These are phyloP conservation scores for Aspergillus sergii DNA, from an alignment of 2,329 filamentous ascomycete species.

Conservation along the genomic window DNA sequence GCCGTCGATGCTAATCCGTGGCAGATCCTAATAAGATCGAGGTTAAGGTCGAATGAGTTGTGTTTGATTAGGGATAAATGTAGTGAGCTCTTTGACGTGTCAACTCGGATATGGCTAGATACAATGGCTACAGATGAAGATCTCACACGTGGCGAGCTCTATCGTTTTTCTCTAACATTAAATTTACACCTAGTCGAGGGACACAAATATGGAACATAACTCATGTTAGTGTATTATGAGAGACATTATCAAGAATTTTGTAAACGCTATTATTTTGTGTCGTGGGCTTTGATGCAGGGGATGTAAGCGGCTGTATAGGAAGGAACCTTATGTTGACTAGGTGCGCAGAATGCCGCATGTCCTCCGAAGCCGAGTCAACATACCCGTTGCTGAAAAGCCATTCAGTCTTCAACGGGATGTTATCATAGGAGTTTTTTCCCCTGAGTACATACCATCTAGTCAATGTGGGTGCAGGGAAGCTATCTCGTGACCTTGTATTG, in stretches of 20 bases:
- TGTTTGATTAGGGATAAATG: background rate
- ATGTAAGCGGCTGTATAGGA: no score
- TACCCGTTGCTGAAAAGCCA: no score
- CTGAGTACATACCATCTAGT: background rate
- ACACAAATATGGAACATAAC: no score
- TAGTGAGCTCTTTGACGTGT: background rate
- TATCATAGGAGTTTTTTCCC: background rate
- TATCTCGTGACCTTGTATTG: background rate
- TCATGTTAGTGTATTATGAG: no score
- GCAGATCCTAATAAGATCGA: conserved; percentile 41
- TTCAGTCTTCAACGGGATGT: background rate
- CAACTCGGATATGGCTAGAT: background rate
- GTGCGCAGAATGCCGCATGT: no score
- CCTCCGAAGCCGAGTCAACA: no score
- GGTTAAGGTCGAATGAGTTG: conserved; percentile 18
- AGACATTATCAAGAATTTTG: no score
- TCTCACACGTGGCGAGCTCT: background rate
- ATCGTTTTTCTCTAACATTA: background rate
- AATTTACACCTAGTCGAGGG: no score
- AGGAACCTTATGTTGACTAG: no score
- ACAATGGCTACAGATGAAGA: background rate
- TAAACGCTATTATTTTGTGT: no score
- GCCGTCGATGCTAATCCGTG: background rate
- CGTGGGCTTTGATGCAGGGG: no score
- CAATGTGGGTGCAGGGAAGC: background rate